Base-by-base conservation (phyloP, 495 filamentous ascomycete genomes). In the Cryomyces minteri region DNA sequence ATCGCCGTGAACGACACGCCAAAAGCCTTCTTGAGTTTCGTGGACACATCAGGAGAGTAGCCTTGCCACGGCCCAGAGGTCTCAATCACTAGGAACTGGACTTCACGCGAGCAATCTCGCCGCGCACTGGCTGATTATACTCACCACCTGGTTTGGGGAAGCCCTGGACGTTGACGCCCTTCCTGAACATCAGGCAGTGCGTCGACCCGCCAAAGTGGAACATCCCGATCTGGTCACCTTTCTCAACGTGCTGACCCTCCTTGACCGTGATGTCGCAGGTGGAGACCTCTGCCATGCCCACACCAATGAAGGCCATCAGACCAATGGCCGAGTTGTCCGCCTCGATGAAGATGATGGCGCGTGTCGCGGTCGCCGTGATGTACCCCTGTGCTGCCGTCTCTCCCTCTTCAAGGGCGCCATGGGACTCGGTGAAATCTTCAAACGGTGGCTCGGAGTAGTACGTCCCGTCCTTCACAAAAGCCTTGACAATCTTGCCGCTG, bases 171-270 rank as follows among this genome's bases (percentile, higher is more conserved):
- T 56, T 54, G 8, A 53, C 49, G 31, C 34, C 43, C 28, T 52
- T 58, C 33, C 53, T n/a, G 50, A 84, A 82, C 1, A 84, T 49
- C 51, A 84, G 49, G 48, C 73, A 79, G 50, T 80, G 69, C 5
- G 71, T 75, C 8, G 69, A 74, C 4, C 80, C 80, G 10, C 80
- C 80, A 59, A 77, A 83, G 56, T 83, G 79, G 57, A 84, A 84
- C 77, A 80, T 82, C 18, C 79, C 80, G 36, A 75, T 60, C 57
- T 80, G 59, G 6, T 83, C 72, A 11, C 79, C 80, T 60, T 82
- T 83, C 9, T 56, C 58, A 1, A 25, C 18, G 18, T 25, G 18
- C 18, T 25, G 18, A 25, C 18, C 18, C 18, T 25, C 18, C 8
- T 9, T 9, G 12, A 12, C 12, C 9, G 8, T 12, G 12, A 37